phyloP scores from a whole-genome alignment of 805 yeast species.

The Cyberlindnera meyerae region DNA sequence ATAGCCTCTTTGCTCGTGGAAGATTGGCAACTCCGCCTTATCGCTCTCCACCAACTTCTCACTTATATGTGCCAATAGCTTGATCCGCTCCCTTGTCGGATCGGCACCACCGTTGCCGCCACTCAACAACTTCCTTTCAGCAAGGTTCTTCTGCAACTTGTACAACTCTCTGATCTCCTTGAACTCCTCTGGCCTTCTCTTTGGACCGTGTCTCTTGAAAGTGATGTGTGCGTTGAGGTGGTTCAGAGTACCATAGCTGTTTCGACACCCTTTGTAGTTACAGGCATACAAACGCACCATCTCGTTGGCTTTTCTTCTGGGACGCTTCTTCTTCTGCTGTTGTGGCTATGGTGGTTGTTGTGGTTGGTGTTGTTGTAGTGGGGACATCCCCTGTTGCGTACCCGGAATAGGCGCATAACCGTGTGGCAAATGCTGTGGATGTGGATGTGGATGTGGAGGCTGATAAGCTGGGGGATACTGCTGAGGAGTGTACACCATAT shows the following conservation, averaged over 20 bases:
- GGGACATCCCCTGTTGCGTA: no score
- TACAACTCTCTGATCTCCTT: conserved; percentile 43
- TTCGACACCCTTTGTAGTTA: conserved; percentile 41
- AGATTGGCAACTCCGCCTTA: conserved; percentile 17
- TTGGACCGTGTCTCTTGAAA: conserved; percentile 49
- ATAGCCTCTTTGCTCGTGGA: conserved; percentile 27
- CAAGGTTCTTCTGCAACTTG: conserved; percentile 33
- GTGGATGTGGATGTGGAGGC: no score
- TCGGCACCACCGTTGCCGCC: conserved; percentile 1
- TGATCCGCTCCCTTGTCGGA: conserved; percentile 10
- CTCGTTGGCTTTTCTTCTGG: conserved; percentile 50
- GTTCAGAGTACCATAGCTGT: conserved; percentile 56
- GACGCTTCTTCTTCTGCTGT: conserved; percentile 35
- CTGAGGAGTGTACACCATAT: no score
- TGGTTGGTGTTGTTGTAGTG: conserved; percentile 2
- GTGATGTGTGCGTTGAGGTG: conserved; percentile 54
- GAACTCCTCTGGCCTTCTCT: conserved; percentile 52
- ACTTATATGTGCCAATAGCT: conserved; percentile 14
- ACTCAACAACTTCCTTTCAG: conserved; percentile 12
- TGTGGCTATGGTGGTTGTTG: not conserved
- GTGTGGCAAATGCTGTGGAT: no score
- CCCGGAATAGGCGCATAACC: no score
- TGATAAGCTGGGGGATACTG: no score
- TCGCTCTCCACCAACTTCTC: conserved; percentile 13
- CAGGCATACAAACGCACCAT: conserved; percentile 52